Base-by-base conservation (phyloP, 352 stramenopile species). In the Phytophthora boehmeriae region DNA sequence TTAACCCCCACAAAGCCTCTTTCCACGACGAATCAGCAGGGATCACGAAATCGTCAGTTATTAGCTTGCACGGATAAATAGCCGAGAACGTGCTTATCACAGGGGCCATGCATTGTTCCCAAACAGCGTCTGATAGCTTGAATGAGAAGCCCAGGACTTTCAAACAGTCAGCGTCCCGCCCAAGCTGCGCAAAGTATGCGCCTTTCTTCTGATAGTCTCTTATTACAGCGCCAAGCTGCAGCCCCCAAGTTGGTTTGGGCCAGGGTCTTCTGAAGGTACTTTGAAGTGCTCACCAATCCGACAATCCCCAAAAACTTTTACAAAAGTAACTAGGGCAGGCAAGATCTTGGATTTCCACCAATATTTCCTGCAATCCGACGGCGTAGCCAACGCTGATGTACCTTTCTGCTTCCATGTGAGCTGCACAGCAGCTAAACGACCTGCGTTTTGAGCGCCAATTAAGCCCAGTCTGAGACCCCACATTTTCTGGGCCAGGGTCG, bases 1-100 rank as follows among this genome's bases (percentile, higher is more conserved):
- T 68, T 67, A 11, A 75, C 28, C 61, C 62, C 66, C 66, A 75
- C 47, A 45, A 52, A n/a, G 25, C 22, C 43, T 71, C 48, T 54
- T 52, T 27, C 66, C 66, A 75, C 0, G 56, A 52, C 30, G 55
- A 19, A 47, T 65, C 16, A 13, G 49, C 36, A 30, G 66, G 66
- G 34, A 75, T 25, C 2, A 75, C 60, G 27, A 75, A 75, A 14
- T 53, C 42, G 8, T 64, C 27, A 9, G 66, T 20, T 8, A 74
- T 51, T n/a, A 63, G 17, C 3, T 34, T 43, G 35, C 54, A 51
- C 2, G 66, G 66, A 49, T 61, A 22, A 28, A 64, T 5, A 0
- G 35, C 44, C 5, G 60, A 55, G 44, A 62, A 74, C 8, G n/a
- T 74, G 19, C 57, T 27, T 38, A 74, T 10, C 22, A 71, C 41